These are phyloP conservation scores for Trichoderma sp. DNA, from an alignment of 2,329 filamentous ascomycete genomes.

Conservation along the genomic window DNA sequence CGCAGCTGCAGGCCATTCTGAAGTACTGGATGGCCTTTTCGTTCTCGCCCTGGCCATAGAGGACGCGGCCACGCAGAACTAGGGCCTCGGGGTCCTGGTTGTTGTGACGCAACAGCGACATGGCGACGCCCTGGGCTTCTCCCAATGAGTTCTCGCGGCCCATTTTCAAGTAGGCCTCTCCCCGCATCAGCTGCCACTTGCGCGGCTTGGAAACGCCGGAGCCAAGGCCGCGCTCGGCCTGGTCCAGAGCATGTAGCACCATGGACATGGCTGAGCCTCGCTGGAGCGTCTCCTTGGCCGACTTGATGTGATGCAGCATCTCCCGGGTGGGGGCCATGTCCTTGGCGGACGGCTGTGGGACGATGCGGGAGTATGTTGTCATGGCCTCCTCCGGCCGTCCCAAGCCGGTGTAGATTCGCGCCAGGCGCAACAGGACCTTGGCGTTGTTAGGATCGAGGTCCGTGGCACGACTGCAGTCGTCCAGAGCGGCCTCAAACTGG, in stretches of 20 bases:
- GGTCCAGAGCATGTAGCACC: constrained; percentile 88
- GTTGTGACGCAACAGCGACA: constrained; percentile 82
- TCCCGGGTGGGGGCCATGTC: constrained; percentile 81
- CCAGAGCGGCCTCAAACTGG: constrained; percentile 76
- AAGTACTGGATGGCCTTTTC: constrained; percentile 93
- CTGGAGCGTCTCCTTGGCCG: constrained; percentile 76
- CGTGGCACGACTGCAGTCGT: constrained; percentile 82
- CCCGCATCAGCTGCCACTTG: constrained; percentile 92
- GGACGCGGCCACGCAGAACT: constrained; percentile 81
- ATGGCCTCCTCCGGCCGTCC: constrained; percentile 88
- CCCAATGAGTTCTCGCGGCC: constrained; percentile 85
- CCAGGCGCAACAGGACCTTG: constrained; percentile 86
- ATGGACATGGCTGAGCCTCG: constrained; percentile 83
- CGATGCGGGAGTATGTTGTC: constrained; percentile 77
- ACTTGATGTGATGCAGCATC: constrained; percentile 81
- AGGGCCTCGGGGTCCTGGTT: constrained; percentile 92
- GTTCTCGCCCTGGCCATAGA: constrained; percentile 92
- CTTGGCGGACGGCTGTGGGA: constrained; percentile 79
- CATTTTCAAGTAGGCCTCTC: constrained; percentile 91
- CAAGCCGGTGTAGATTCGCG: constrained; percentile 85
- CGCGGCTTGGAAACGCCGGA: constrained; percentile 76
- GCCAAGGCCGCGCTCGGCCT: constrained; percentile 82
- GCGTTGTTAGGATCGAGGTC: constrained; percentile 83
- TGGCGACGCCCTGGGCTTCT: constrained; percentile 90
- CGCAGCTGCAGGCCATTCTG: constrained; percentile 83